Evolutionary conservation across 2,329 filamentous ascomycete genomes (phyloP).

Genomic region (Colletotrichum lentis): DNA sequence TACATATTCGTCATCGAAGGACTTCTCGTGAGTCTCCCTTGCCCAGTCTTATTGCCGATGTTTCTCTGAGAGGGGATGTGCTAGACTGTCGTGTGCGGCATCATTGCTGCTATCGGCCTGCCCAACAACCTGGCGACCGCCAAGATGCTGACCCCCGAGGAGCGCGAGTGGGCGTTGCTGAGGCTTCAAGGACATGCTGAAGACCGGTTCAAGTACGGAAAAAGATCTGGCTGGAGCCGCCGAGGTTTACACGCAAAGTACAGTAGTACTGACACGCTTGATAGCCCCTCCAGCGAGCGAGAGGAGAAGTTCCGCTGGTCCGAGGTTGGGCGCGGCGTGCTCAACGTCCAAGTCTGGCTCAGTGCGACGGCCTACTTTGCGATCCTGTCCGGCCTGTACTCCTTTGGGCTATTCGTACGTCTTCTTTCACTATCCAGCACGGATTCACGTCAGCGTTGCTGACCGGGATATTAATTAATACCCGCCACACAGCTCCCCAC

Average conservation of each 20-base stretch:
- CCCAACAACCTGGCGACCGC: conserved; percentile 65
- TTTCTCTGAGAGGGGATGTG: conserved; percentile 23
- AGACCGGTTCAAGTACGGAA: conserved; percentile 47
- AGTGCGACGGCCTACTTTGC: conserved; percentile 69
- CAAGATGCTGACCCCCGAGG: conserved; percentile 60
- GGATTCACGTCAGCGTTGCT: background rate
- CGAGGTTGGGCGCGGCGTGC: conserved; percentile 68
- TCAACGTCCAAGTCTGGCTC: conserved; percentile 70
- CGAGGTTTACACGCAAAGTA: no score
- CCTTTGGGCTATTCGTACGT: conserved; percentile 69
- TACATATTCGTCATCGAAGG: conserved; percentile 72
- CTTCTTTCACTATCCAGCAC: background rate
- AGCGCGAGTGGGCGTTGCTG: conserved; percentile 58
- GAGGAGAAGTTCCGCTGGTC: conserved; percentile 66
- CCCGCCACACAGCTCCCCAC: conserved; percentile 62
- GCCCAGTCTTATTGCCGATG: background rate
- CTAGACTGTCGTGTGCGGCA: conserved; percentile 63
- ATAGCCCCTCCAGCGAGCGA: conserved; percentile 41
- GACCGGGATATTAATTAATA: no score
- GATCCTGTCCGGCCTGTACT: conserved; percentile 66
- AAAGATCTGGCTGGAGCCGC: background rate
- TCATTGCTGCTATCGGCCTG: conserved; percentile 60
- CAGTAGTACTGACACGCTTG: background rate
- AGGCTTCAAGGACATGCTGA: conserved; percentile 53
- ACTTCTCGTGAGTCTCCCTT: conserved; percentile 51